Evolutionary conservation across 805 yeast species (phyloP), one percentile per base, ranked within the genome.

Genomic region (Wickerhamiella shivajii): DNA sequence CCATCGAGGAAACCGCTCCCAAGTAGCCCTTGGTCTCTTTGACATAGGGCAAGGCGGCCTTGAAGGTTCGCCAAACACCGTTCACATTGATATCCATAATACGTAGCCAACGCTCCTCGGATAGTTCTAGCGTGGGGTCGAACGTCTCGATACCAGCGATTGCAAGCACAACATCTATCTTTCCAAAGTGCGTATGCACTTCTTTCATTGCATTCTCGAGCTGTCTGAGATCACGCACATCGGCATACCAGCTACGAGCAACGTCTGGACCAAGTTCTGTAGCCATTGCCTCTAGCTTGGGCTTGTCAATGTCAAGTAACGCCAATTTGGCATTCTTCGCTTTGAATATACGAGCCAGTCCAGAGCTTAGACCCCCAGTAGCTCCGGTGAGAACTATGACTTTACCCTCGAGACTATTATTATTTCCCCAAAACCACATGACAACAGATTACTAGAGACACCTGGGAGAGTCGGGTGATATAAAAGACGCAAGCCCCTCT

Each of bases 281-380:
- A 16, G 13, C 22, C 27, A 18, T 29, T 13, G 11, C 15, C 18
- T 9, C 14, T 18, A 31, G 18, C 16, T 13, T 14, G n/a, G 6
- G 11, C 34, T 24, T 11, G 15, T 31, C 18, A 18, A 24, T 16
- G 13, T 24, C 34, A 6, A 31, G 10, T 10, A 31, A 24, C 10
- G 28, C 34, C 4, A 31, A 12, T 14, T 14, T 31, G 19, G 24
- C 34, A 12, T 29, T 29, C 13, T 18, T 23, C 14, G 9, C 11
- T 9, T 16, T 14, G 21, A 31, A 18, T 11, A n/a, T 18, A 8
- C n/a, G 19, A 6, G 34, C 34, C 24, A 31, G 16, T 17, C 12
- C 23, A 11, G 16, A n/a, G n/a, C 34, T 29, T 5, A 31, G 29
- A 4, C 29, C 34, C 10, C 34, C 34, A 12, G 34, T 31, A n/a